Conservation (phyloP, 2,329 filamentous ascomycete genomes). For the Cladophialophora yegresii region DNA sequence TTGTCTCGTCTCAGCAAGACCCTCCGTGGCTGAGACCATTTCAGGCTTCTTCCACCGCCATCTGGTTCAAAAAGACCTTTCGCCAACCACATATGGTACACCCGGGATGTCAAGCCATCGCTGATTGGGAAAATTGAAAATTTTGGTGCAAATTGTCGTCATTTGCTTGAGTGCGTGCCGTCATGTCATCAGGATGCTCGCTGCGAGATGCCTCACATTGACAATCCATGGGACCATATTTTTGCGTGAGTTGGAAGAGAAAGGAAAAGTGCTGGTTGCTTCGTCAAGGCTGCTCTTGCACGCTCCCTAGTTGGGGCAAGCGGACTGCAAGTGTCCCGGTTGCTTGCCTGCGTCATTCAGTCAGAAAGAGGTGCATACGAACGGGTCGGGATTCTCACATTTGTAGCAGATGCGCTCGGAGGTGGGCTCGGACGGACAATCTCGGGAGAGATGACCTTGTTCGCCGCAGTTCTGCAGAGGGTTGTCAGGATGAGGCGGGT, state of each 20-base stretch:
- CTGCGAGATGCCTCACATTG: conserved; percentile 5
- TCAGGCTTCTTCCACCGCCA: conserved; percentile 15
- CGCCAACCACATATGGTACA: conserved; percentile 22
- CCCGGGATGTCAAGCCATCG: conserved; percentile 12
- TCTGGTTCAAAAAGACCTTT: conserved; percentile 17
- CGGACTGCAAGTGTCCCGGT: conserved; percentile 86
- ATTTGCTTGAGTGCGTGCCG: conserved; percentile 18
- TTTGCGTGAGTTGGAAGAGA: conserved; percentile 24
- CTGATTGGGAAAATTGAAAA: conserved; percentile 14
- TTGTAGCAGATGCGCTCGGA: conserved; percentile 98
- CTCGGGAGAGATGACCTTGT: conserved; percentile 90
- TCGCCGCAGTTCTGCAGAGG: conserved; percentile 62
- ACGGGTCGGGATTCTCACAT: conserved; percentile 55
- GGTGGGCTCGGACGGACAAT: conserved; percentile 90
- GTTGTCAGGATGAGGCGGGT: conserved; percentile 14
- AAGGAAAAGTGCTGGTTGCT: conserved; percentile 19
- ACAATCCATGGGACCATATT: conserved; percentile 16
- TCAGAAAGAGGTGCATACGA: background rate
- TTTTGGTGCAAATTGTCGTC: conserved; percentile 5
- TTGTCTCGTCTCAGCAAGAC: conserved; percentile 4
- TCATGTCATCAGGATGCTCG: conserved; percentile 23
- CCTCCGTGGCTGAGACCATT: conserved; percentile 11
- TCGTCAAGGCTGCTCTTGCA: conserved; percentile 7
- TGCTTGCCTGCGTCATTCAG: conserved; percentile 46
- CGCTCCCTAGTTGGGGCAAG: conserved; percentile 70